Evolutionary conservation across 1,284 basidiomycete species (phyloP).

Genomic region (Ustilago loliicola): DNA sequence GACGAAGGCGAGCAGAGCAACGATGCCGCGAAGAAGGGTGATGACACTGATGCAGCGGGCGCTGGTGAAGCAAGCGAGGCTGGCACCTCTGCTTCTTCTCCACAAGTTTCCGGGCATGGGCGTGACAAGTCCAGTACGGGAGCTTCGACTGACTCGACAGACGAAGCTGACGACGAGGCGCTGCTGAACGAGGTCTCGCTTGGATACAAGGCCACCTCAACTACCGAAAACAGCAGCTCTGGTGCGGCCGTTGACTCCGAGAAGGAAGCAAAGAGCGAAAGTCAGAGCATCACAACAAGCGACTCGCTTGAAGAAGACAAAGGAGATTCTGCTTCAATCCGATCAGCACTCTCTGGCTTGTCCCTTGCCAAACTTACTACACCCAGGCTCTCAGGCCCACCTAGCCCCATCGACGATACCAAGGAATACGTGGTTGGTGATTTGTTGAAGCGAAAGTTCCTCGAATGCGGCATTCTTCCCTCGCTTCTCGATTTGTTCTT

Average conservation of each 20-base stretch:
- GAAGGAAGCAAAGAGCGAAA: constrained; percentile 16
- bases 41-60: background rate
- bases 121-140: constrained; percentile 50
- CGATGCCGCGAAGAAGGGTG: background rate
- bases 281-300: constrained; percentile 31
- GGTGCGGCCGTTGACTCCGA: constrained; percentile 3
- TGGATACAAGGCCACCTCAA: constrained; percentile 23
- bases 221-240: constrained; percentile 10
- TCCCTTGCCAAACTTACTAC: constrained; percentile 64
- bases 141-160: constrained; percentile 54
- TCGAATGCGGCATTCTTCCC: constrained; percentile 64
- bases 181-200: constrained; percentile 62
- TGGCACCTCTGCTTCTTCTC: background rate
- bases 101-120: constrained; percentile 22
- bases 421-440: constrained; percentile 64
- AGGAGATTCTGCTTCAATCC: constrained; percentile 45
- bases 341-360: constrained; percentile 60
- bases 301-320: constrained; percentile 37
- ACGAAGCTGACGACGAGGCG: constrained; percentile 63
- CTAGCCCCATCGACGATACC: constrained; percentile 57
- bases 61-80: background rate
- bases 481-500: constrained; percentile 79
- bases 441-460: constrained; percentile 65
- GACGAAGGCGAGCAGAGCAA: constrained; percentile 8
- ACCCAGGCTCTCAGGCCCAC: constrained; percentile 53